These are phyloP conservation scores for Myxozyma kluyveri DNA, from an alignment of 805 yeast species.

Conservation along the genomic window DNA sequence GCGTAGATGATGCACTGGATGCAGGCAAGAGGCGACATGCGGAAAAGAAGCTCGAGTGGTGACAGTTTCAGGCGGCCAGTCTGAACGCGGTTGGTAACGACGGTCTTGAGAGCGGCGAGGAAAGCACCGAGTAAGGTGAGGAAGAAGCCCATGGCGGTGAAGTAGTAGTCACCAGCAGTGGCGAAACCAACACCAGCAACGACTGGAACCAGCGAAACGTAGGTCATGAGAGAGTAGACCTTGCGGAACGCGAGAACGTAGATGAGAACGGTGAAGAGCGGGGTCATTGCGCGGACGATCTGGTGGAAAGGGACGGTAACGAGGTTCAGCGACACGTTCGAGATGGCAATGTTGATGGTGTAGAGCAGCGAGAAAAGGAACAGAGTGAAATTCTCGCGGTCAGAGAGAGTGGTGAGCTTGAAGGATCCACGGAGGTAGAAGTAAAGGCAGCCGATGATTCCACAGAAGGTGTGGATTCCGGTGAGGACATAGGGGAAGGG, in stretches of 20 bases:
- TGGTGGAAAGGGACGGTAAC: constrained; percentile 36
- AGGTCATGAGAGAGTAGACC: constrained; percentile 33
- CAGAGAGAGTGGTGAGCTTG: constrained; percentile 31
- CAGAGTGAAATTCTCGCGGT: constrained; percentile 31
- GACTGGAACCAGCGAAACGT: constrained; percentile 33
- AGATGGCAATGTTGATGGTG: constrained; percentile 36
- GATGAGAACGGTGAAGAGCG: constrained; percentile 34
- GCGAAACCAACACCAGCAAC: constrained; percentile 36
- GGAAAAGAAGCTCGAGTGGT: constrained; percentile 33
- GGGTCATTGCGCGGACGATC: constrained; percentile 35
- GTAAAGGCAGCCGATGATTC: constrained; percentile 32
- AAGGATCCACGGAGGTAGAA: constrained; percentile 31
- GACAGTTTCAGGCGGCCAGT: constrained; percentile 34
- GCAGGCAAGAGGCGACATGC: constrained; percentile 35
- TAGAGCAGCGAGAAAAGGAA: constrained; percentile 33
- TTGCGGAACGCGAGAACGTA: constrained; percentile 32
- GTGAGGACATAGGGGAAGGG: constrained; percentile 35
- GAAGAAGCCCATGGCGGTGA: constrained; percentile 34
- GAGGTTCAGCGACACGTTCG: constrained; percentile 34
- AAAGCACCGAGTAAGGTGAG: constrained; percentile 34
- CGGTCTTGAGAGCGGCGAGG: constrained; percentile 35
- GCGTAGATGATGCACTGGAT: constrained; percentile 33
- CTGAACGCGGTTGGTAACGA: constrained; percentile 34
- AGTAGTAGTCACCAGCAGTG: constrained; percentile 35
- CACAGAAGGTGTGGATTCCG: constrained; percentile 34